Evolutionary conservation across 371 early-diverging fungal species (phyloP).

Genomic region (Mortierella sp.): DNA sequence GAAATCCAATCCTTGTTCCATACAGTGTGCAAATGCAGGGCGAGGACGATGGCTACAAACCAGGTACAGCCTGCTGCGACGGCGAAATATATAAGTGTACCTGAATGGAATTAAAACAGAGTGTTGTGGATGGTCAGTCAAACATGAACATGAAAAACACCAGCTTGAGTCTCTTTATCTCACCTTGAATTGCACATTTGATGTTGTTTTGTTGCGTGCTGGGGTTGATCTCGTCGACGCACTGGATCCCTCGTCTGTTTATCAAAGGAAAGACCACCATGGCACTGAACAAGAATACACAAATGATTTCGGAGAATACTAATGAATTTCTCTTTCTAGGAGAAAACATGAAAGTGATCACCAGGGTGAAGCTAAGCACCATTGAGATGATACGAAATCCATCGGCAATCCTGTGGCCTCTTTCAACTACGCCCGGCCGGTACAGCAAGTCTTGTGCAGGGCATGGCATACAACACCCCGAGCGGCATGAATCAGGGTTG

Average conservation of each 20-base stretch:
- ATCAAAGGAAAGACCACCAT: conserved; percentile 66
- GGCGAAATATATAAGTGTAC: conserved; percentile 59
- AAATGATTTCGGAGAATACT: conserved; percentile 68
- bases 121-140: neutral
- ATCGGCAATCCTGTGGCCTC: conserved; percentile 64
- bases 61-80: conserved; percentile 68
- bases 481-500: conserved; percentile 23
- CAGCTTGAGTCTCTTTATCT: neutral
- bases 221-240: conserved; percentile 60
- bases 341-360: conserved; percentile 69
- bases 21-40: conserved; percentile 72
- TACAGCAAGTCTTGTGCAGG: conserved; percentile 56
- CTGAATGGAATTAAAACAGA: neutral
- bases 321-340: conserved; percentile 74
- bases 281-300: conserved; percentile 66
- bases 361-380: conserved; percentile 61
- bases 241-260: conserved; percentile 66
- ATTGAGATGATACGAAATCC: conserved; percentile 66
- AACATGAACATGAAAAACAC: too few relatives aligned
- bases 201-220: conserved; percentile 69
- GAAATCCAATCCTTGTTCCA: conserved; percentile 69
- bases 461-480: conserved; percentile 43
- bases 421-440: conserved; percentile 58
- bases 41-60: conserved; percentile 69
- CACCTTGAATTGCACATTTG: conserved; percentile 73